Percentiles rank a stretch among this genome's conserved stretches.
These are phyloP conservation scores for Phoenix dactylifera DNA, from an alignment of 176 grass and related monocot species.

Conservation along the genomic window DNA sequence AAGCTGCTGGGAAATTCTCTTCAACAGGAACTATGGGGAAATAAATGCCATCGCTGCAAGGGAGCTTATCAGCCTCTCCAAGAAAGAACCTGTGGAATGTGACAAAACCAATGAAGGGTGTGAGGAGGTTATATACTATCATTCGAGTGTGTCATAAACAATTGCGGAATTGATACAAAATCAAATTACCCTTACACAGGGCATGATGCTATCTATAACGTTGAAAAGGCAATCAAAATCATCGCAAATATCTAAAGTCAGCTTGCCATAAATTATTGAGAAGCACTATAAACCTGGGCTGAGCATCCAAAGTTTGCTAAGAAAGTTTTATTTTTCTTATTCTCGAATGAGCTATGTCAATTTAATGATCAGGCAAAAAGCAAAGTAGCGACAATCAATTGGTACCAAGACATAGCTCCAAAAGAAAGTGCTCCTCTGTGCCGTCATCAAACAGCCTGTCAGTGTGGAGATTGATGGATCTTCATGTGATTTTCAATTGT, in stretches of 20 bases:
- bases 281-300: too few relatives aligned
- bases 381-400: slow-evolving; percentile 32
- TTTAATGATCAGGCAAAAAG: slow-evolving; percentile 18
- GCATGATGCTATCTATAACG: slow-evolving; percentile 7
- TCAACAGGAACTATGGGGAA: slow-evolving; percentile 23
- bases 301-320: too few relatives aligned
- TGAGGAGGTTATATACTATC: slow-evolving; percentile 23
- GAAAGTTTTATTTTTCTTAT: too few relatives aligned
- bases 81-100: slow-evolving; percentile 24
- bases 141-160: slow-evolving; percentile 19
- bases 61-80: slow-evolving; percentile 22
- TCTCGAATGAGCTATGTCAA: not conserved
- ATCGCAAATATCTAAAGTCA: too few relatives aligned
- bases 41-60: slow-evolving; percentile 15
- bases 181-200: slow-evolving; percentile 17
- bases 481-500: slow-evolving; percentile 34
- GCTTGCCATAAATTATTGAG: too few relatives aligned
- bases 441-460: slow-evolving; percentile 24
- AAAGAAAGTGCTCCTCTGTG: slow-evolving; percentile 28
- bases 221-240: slow-evolving; percentile 5
- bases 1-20: slow-evolving; percentile 26
- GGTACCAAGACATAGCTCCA: slow-evolving; percentile 28
- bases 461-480: slow-evolving; percentile 37
- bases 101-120: slow-evolving; percentile 14
- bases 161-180: slow-evolving; percentile 10